phyloP scores from a whole-genome alignment of 306 rosid genomes.

The Boehmeria nivea region DNA sequence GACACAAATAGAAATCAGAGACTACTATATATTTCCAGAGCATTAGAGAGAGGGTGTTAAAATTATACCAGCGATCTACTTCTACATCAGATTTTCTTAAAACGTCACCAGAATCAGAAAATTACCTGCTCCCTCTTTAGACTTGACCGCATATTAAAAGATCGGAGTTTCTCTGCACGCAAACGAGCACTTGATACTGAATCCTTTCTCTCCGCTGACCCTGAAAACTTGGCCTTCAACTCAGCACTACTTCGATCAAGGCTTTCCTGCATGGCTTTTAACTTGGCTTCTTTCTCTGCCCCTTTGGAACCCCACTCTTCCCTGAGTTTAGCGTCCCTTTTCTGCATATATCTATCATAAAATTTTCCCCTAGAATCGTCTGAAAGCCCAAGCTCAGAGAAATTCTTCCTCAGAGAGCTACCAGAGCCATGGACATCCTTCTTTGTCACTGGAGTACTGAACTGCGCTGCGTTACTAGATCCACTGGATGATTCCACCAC shows the following conservation, averaged over 20 bases:
- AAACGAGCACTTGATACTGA: conserved; percentile 45
- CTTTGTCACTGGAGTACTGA: conserved; percentile 26
- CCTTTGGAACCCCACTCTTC: conserved; percentile 84
- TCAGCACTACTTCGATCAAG: conserved; percentile 80
- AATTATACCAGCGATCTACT: conserved; percentile 11
- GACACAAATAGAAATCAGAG: conserved; percentile 19
- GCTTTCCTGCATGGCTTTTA: conserved; percentile 91
- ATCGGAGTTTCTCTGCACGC: conserved; percentile 66
- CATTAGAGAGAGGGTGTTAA: conserved; percentile 10
- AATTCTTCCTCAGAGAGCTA: conserved; percentile 47
- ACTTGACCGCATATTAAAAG: conserved; percentile 53
- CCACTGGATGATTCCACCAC: conserved; percentile 37
- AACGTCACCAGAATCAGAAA: conserved; percentile 17
- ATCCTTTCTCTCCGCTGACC: conserved; percentile 46
- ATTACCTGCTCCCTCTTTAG: conserved; percentile 73
- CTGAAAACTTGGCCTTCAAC: conserved; percentile 79
- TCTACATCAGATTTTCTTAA: no score
- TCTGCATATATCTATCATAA: conserved; percentile 80
- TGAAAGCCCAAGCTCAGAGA: conserved; percentile 44
- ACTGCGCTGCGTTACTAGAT: conserved; percentile 30
- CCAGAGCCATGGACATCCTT: conserved; percentile 43
- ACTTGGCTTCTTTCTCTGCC: conserved; percentile 89
- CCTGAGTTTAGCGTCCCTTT: conserved; percentile 86
- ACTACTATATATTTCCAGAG: conserved; percentile 5
- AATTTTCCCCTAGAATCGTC: conserved; percentile 85